Evolutionary conservation across 2,329 filamentous ascomycete genomes (phyloP).

Genomic region (Alternaria solani): DNA sequence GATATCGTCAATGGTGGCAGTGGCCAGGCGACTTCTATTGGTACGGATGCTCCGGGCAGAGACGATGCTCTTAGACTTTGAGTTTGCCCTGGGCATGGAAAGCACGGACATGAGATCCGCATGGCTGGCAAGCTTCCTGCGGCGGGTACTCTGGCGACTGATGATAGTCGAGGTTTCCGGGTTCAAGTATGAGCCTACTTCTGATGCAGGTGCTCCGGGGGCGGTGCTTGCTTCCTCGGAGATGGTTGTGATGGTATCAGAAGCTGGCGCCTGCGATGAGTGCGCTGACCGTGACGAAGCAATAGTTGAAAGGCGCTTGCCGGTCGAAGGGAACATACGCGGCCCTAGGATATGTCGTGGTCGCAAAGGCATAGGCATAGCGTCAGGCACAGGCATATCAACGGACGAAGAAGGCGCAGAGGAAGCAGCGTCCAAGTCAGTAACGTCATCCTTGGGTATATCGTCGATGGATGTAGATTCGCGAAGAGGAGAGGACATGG

Average conservation of each 20-base stretch:
- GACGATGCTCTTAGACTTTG: conserved; percentile 72
- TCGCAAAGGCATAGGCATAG: conserved; percentile 41
- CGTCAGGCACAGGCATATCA: conserved; percentile 41
- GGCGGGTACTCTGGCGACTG: conserved; percentile 59
- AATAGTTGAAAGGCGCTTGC: conserved; percentile 66
- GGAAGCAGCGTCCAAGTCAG: conserved; percentile 39
- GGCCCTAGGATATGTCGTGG: conserved; percentile 51
- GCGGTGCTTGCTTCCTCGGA: conserved; percentile 27
- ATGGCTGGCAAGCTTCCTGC: conserved; percentile 82
- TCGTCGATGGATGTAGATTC: conserved; percentile 38
- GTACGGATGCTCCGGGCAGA: conserved; percentile 82
- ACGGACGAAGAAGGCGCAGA: conserved; percentile 49
- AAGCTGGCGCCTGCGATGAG: conserved; percentile 35
- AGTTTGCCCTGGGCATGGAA: conserved; percentile 71
- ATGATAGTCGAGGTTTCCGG: conserved; percentile 48
- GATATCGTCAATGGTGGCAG: conserved; percentile 76
- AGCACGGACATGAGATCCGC: conserved; percentile 93
- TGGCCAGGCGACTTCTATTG: conserved; percentile 70
- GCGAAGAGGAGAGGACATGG: conserved; percentile 41
- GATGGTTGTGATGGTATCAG: conserved; percentile 34
- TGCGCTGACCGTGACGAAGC: conserved; percentile 59
- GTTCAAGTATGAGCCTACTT: conserved; percentile 40
- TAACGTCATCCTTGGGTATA: conserved; percentile 23
- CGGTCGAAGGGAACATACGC: conserved; percentile 61
- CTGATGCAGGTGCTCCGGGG: conserved; percentile 37